A percentile compares a stretch with the other conserved stretches of the same genome.
Conservation (phyloP, 225 moss, liverwort and hornwort genomes). For the Takakia lepidozioides region DNA sequence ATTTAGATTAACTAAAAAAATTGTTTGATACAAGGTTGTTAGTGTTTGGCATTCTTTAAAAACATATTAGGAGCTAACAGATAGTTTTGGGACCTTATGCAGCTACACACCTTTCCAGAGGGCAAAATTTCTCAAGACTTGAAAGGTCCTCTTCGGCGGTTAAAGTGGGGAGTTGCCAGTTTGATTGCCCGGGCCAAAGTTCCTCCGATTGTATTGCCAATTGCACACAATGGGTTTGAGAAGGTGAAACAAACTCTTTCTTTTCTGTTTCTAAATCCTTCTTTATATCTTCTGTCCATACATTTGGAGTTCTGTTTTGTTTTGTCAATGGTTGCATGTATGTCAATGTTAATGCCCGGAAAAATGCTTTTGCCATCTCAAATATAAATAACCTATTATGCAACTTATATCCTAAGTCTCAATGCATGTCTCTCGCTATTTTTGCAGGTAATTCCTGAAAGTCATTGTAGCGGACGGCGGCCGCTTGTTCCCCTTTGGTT, state of each 20-base stretch:
- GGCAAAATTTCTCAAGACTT: conserved; percentile 88
- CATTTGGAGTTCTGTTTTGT: no score
- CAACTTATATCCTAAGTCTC: no score
- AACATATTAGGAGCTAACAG: no score
- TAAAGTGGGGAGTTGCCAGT: conserved; percentile 97
- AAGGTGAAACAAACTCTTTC: conserved; percentile 59
- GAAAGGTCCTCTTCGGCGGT: conserved; percentile 54
- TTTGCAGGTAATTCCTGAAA: conserved; percentile 73
- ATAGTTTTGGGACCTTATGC: conserved; percentile 18
- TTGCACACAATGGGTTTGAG: conserved; percentile 89
- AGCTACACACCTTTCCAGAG: conserved; percentile 94
- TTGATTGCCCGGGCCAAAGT: conserved; percentile 77
- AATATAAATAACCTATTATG: neutral
- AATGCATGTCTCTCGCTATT: no score
- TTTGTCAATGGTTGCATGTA: no score
- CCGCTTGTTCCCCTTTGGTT: conserved; percentile 63
- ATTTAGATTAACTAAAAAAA: no score
- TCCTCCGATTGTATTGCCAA: conserved; percentile 85
- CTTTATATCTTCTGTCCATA: no score
- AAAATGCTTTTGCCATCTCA: no score
- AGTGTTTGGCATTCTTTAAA: no score
- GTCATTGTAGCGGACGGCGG: conserved; percentile 61
- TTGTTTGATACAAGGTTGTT: no score
- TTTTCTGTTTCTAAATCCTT: no score
- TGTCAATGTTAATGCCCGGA: no score